Base-by-base conservation (phyloP, 192 early-diverging fungal species). In the Entophlyctis helioformis region DNA sequence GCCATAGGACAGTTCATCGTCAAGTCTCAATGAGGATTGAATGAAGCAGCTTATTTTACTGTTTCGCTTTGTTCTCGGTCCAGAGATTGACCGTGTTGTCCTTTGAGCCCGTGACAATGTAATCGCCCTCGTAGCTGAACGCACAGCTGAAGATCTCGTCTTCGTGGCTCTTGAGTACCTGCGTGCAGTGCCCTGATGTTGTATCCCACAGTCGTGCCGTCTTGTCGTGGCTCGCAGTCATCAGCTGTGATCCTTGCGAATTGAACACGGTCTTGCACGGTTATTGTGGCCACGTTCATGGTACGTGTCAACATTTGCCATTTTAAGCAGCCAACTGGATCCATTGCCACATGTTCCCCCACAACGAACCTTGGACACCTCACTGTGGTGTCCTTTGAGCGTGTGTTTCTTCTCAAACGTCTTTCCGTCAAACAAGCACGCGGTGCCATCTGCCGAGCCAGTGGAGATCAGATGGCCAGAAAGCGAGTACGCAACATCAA, bases 131-230 rank as follows among this genome's bases (percentile, higher is more conserved):
- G 41, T 74, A 74, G 48, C 60, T 72, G 45, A 71, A 74, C 15
- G 65, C 44, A 32, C 54, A 53, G 25, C 54, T 51, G 46, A 74
- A 74, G 13, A 72, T 56, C 36, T 74, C 71, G 48, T 74, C 69
- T 10, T 54, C 46, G 41, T 71, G 69, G 1, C 59, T 59, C 24
- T 64, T 53, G 1, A 74, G 42, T 29, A 41, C 51, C 49, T 69
- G 70, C 8, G 60, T 5, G 42, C 71, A 73, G 15, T 44, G 31
- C 18, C 67, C 64, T 15, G 33, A 45, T 21, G 20, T 27, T 0
- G 22, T 27, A 38, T 64, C 48, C 71, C 71, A 74, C 13, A 72
- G 24, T 19, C 54, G 46, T 2, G 54, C 59, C 3, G 62, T 62
- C 29, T 66, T 69, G 53, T 72, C 68, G 29, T 62, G 23, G 39